A percentile compares a stretch with the other conserved stretches of the same genome.
Evolutionary conservation across 257 asterid genomes (phyloP).

Genomic region (Salvia hispanica): DNA sequence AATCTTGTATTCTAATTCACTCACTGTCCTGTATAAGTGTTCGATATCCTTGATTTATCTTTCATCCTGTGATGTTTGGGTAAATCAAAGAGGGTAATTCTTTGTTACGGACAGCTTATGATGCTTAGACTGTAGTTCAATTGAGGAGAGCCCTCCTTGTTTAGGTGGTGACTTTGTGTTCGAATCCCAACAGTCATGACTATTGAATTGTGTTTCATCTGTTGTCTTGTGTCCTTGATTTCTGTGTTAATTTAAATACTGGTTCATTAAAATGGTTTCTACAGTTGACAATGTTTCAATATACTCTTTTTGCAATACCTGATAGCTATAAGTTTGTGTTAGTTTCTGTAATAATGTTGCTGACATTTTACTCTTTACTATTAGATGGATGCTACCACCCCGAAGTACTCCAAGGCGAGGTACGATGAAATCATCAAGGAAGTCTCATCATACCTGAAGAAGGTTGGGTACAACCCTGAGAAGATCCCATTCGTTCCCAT

Average conservation of each 20-base stretch:
- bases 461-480: constrained; percentile 49
- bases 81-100: constrained; percentile 27
- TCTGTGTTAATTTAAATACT: not conserved
- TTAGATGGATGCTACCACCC: constrained; percentile 53
- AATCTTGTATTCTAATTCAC: not conserved
- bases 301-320: too few species aligned
- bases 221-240: not conserved
- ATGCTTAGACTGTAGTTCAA: constrained; percentile 34
- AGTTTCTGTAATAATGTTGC: too few species aligned
- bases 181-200: constrained; percentile 23
- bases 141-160: constrained; percentile 36
- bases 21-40: not conserved
- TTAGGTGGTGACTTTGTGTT: constrained; percentile 38
- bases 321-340: too few species aligned
- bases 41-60: constrained; percentile 28
- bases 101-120: constrained; percentile 1
- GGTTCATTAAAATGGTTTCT: too few species aligned
- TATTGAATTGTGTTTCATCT: not conserved
- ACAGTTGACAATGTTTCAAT: too few species aligned
- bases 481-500: constrained; percentile 11
- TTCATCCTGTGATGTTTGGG: constrained; percentile 18
- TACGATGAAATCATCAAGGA: constrained; percentile 50
- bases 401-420: constrained; percentile 49
- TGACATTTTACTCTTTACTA: not conserved
- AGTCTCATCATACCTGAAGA: constrained; percentile 49